Base-by-base conservation (phyloP, 495 filamentous ascomycete species). In the Astrocystis sublimbata region DNA sequence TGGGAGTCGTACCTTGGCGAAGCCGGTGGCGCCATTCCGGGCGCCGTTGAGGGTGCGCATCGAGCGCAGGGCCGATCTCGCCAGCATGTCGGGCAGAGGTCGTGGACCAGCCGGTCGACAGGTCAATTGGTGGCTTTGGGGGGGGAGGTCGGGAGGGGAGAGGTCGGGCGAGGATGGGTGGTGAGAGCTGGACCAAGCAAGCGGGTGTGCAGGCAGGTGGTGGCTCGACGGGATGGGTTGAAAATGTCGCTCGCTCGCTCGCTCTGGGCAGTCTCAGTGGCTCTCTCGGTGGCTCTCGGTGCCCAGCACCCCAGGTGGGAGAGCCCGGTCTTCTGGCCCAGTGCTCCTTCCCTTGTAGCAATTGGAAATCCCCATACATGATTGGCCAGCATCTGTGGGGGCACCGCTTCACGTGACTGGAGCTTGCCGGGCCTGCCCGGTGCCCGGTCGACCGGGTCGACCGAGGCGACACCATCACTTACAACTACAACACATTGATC, bases 41-140 rank as follows among this genome's bases (percentile, higher is more conserved):
- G 82, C 87, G 75, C 86, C 80, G 79, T 87, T 89, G 79, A 89
- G 79, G 68, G 86, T 81, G 83, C 91, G 91, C 84, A 86, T 83
- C 73, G 88, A 83, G 78, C 91, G 91, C 81, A 92, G 79, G 74
- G 83, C 85, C 75, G 91, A 89, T 80, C 91, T 87, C 79, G 89
- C 89, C 85, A 96, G 83, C 92, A 97, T 97, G 72, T 71, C 86
- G 74, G 78, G 77, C 79, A 68, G 65, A 67, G 64, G 71, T 66
- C 66, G 61, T 68, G 65, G 67, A 62, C 60, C 60, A 49, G 67
- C 66, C 67, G 69, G 67, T 62, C 61, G 62, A 68, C 60, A 60
- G 65, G 67, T 70, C 71, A 71, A 70, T 73, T 68, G 74, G 63
- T 64, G 61, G 65, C 62, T 67, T 53, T 61, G 64, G 63, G 63